Evolutionary conservation across 345 rosid genomes (phyloP), one percentile per base, ranked within the genome.

Genomic region (Moricandia arvensis): DNA sequence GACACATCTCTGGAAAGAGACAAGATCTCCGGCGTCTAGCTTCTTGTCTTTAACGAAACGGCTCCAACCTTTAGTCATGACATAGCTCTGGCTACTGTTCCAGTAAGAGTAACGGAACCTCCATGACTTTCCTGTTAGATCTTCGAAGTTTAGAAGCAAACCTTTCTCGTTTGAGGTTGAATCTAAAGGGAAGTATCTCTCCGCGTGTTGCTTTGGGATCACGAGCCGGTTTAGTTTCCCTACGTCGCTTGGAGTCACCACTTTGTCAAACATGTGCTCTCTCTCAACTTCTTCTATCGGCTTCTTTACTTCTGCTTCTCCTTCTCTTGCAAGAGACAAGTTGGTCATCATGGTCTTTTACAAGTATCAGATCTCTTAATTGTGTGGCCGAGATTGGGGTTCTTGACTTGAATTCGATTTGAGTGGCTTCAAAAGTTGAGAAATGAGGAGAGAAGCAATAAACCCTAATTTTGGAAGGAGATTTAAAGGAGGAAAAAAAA

Each of bases 51-150:
- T 91, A 21, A 94, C 98, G 73, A 93, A 93, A 30, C 94, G 88
- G 82, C 96, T 93, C 97, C 98, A 91, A 2, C 97, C 98, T 80
- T 91, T 93, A 4, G 97, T 93, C 96, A 93, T 93, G 26, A 91
- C 97, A 66, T 91, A 93, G 87, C 98, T 91, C 83, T 93, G 98
- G 82, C 97, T 93, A 78, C 94, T 89, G 79, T 86, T 91, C 97
- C 97, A 91, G 80, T 91, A 94, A 29, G 97, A 94, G 88, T 94
- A 91, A 38, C 96, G 82, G 83, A 93, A 93, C 68, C 91, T 79
- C 98, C 96, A 91, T 1, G 86, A 73, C 74, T 91, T 91, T 5
- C 94, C 97, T 26, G 79, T 79, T 15, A 81, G 81, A 83, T 93
- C 97, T 70, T 94, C 96, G 43, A 94, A 94, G 81, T 94, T 91